Evolutionary conservation across 768 basidiomycete species (phyloP), one percentile per base, ranked within the genome.

Genomic region (Naematelia encephala): DNA sequence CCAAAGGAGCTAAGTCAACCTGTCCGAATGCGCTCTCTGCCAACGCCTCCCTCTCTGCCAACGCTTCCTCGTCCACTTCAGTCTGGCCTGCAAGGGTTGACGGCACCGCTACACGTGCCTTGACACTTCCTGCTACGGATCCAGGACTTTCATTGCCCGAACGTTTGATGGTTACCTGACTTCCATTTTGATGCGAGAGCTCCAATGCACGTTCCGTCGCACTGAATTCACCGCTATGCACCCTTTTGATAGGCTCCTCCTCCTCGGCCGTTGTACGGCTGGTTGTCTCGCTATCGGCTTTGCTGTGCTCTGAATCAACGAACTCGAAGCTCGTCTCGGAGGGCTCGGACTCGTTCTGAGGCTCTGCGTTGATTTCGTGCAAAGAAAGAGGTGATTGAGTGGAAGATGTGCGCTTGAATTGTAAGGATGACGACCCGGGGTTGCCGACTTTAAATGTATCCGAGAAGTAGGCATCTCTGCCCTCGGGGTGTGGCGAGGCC

Each of bases 201-300:
- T 70, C 67, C 13, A 74, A 44, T 1, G 51, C 57, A 29, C 63
- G 56, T 28, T 70, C 64, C 5, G 68, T 64, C 14, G 51, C 59
- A 42, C 71, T 70, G 54, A 56, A 64, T 51, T 66, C 63, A 22
- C 59, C 53, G 43, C 63, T 61, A 56, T 66, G 57, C 0, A 54
- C 34, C 44, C 54, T 47, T 57, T 66, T 45, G n/a, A 63, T 42
- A 29, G 51, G 59, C 3, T 67, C 69, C 5, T 64, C 61, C 30
- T 67, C 69, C 19, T 77, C 76, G 34, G 66, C 69, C 0, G 77
- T 76, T 1, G 77, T 74, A 0, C 76, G 77, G 0, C 74, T 70
- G 2, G 74, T 67, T 29, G 67, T 44, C 12, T 64, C 61, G 49
- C 64, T 66, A 29, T 55, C 45, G 52, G 62, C 49, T 51, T 52